phyloP scores from a whole-genome alignment of 139 green algal genomes.

The Asterochloris sp. region DNA sequence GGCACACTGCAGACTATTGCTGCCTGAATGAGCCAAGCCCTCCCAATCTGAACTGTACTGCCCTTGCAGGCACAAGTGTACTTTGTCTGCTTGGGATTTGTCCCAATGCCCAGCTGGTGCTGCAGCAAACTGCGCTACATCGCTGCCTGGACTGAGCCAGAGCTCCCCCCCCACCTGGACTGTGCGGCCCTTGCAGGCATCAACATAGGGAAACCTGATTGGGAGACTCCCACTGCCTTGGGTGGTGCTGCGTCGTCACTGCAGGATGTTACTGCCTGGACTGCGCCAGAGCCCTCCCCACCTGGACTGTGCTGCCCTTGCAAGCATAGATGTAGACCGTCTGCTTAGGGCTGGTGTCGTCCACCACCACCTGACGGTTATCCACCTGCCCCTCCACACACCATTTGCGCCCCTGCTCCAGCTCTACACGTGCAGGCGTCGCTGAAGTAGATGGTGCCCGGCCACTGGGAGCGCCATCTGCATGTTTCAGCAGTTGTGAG shows the following conservation, averaged over 20 bases:
- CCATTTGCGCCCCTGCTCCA: conserved; percentile 83
- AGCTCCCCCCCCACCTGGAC: too few relatives aligned
- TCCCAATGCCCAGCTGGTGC: too few relatives aligned
- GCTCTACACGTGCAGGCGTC: conserved; percentile 46
- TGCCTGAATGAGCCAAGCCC: background rate
- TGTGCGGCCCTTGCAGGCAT: too few relatives aligned
- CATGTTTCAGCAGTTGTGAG: too few relatives aligned
- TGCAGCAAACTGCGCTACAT: too few relatives aligned
- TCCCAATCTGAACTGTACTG: conserved; percentile 20
- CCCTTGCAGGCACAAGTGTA: too few relatives aligned
- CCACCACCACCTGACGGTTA: conserved; percentile 66
- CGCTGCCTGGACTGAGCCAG: too few relatives aligned
- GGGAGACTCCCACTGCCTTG: too few relatives aligned
- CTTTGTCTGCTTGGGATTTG: conserved; percentile 9
- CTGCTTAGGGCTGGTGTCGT: conserved; percentile 70
- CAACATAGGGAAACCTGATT: too few relatives aligned
- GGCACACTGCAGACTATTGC: background rate
- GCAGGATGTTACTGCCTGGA: background rate
- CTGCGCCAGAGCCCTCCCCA: background rate
- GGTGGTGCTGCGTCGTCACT: background rate
- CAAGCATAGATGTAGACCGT: conserved; percentile 92
- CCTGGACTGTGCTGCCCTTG: conserved; percentile 68
- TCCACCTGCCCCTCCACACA: conserved; percentile 77
- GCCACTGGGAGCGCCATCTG: too few relatives aligned
- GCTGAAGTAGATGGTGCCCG: too few relatives aligned